Evolutionary conservation across 495 filamentous ascomycete genomes (phyloP), one percentile per base, ranked within the genome.

Genomic region (Penicillium bovifimosum): DNA sequence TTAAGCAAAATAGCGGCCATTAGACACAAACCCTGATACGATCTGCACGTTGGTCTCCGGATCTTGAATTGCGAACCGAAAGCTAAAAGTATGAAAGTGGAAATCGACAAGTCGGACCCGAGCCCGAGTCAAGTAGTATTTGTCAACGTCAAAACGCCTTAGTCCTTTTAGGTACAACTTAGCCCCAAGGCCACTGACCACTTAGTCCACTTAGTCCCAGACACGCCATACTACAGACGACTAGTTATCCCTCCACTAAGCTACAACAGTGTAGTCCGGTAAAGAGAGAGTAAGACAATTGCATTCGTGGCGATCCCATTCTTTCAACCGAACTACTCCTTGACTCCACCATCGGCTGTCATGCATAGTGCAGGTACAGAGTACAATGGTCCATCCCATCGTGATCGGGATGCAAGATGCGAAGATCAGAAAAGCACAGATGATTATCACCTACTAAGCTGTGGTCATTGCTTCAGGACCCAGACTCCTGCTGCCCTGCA

Each of bases 201-300:
- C n/a, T n/a, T n/a, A n/a, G n/a, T n/a, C n/a, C n/a, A n/a, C 20
- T 24, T 27, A 34, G 18, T 16, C 13, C 34, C 36, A 26, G 17
- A 26, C 46, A 18, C 33, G 46, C 24, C 13, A 16, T 13, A 20
- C 45, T 10, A 47, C 32, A 38, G 45, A 9, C 7, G 41, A 48
- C 45, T 48, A 48, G 18, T 29, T 39, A 4, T n/a, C 31, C 33
- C 9, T n/a, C 31, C 33, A 47, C 44, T 47, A 48, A 26, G 14
- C 26, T 16, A 36, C 34, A 36, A 36, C 13, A 0, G 34, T 36
- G 16, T 35, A 38, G 18, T 47, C 9, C 3, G 20, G 11, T 36
- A 47, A 13, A 24, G 31, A 47, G 36, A 32, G 14, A 24, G 31
- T 20, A 41, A 20, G 29, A 50, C 48, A 50, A 50, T 50, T 42